These are phyloP conservation scores for Punica granatum DNA, from an alignment of 345 rosid genomes.

Conservation along the genomic window DNA sequence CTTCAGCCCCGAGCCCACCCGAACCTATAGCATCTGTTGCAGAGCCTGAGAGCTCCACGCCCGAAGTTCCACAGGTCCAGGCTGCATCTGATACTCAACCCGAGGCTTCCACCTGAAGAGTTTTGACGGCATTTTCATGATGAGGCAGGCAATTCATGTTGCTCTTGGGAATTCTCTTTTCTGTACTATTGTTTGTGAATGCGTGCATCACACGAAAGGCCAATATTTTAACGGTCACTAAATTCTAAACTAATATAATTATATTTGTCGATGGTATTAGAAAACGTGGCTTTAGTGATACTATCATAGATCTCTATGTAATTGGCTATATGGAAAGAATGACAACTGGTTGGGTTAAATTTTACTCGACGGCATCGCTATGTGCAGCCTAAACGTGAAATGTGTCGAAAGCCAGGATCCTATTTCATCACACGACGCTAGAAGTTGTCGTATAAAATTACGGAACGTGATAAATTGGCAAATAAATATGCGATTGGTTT, in stretches of 20 bases:
- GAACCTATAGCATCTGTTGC: slow-evolving; percentile 28
- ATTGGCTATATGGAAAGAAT: too few relatives aligned
- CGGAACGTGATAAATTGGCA: too few relatives aligned
- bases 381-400: too few relatives aligned
- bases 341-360: too few relatives aligned
- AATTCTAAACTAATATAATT: neutral
- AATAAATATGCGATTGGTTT: too few relatives aligned
- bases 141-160: neutral
- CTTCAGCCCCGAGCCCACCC: slow-evolving; percentile 30
- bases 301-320: too few relatives aligned
- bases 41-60: slow-evolving; percentile 23
- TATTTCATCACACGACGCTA: too few relatives aligned
- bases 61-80: slow-evolving; percentile 32
- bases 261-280: too few relatives aligned
- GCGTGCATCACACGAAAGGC: neutral
- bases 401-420: too few relatives aligned
- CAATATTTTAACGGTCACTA: neutral
- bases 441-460: too few relatives aligned
- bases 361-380: too few relatives aligned
- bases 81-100: slow-evolving; percentile 28
- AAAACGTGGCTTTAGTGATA: too few relatives aligned
- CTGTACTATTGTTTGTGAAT: neutral
- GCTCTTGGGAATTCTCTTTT: neutral
- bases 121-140: neutral
- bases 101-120: slow-evolving; percentile 18